phyloP scores from a whole-genome alignment of 202 grass and related monocot species.

The Carex arenaria region DNA sequence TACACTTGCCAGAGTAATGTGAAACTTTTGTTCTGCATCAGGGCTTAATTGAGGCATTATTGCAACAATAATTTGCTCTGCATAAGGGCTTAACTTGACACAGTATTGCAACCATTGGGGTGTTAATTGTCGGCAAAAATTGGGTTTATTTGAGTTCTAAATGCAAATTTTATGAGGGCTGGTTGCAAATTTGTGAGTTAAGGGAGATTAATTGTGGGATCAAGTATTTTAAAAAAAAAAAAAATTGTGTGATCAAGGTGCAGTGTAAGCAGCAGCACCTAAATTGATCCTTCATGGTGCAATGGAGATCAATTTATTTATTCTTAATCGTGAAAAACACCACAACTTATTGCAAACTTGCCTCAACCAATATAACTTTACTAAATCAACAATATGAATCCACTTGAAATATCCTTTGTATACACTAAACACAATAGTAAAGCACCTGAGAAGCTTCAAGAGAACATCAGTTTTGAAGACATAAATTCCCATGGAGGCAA shows the following conservation, averaged over 20 bases:
- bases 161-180: neutral
- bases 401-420: neutral
- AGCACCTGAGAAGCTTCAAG: conserved; percentile 57
- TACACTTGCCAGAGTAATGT: neutral
- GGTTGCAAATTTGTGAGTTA: neutral
- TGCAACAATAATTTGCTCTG: neutral
- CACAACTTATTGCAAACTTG: neutral
- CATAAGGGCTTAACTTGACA: neutral
- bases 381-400: neutral
- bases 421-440: neutral
- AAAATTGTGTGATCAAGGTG: neutral
- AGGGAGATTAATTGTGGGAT: neutral
- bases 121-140: neutral
- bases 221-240: neutral
- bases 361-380: neutral
- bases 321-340: neutral
- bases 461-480: conserved; percentile 61
- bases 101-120: neutral
- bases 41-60: neutral
- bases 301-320: neutral
- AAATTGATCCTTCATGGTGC: neutral
- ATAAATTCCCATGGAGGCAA: conserved; percentile 84
- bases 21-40: neutral
- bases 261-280: neutral
- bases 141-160: conserved; percentile 5